These are phyloP conservation scores for Sporothrix pseudoabietina DNA, from an alignment of 2,329 filamentous ascomycete genomes.

Conservation along the genomic window DNA sequence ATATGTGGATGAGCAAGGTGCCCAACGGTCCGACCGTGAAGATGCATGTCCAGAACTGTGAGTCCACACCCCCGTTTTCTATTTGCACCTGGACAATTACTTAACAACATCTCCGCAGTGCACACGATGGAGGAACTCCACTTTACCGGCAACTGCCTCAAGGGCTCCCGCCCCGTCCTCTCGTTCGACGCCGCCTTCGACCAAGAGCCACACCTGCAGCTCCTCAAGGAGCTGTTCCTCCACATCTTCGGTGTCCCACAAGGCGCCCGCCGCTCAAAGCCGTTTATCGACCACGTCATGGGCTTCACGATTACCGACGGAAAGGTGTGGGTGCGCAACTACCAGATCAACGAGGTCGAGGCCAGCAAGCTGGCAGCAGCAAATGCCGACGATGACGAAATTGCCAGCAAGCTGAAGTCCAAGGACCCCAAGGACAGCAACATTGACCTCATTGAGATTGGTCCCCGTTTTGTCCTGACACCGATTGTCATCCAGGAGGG, in stretches of 20 bases:
- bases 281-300: slow-evolving; percentile 95
- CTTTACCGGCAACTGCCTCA: slow-evolving; percentile 95
- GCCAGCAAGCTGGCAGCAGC: slow-evolving; percentile 51
- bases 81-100: too few species aligned
- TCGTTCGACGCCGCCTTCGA: slow-evolving; percentile 91
- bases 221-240: slow-evolving; percentile 87
- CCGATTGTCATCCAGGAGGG: slow-evolving; percentile 95
- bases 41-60: slow-evolving; percentile 76
- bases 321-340: slow-evolving; percentile 95
- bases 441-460: slow-evolving; percentile 86
- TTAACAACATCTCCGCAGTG: slow-evolving; percentile 50
- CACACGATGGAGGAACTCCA: slow-evolving; percentile 97
- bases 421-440: slow-evolving; percentile 67
- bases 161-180: slow-evolving; percentile 86
- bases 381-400: slow-evolving; percentile 27
- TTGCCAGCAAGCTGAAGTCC: slow-evolving; percentile 48
- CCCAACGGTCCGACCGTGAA: slow-evolving; percentile 70
- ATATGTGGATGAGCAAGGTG: slow-evolving; percentile 88
- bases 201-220: slow-evolving; percentile 72
- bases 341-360: slow-evolving; percentile 87
- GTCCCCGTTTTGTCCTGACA: slow-evolving; percentile 87
- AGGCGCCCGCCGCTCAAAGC: slow-evolving; percentile 84
- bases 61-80: slow-evolving; percentile 36
- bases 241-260: slow-evolving; percentile 93
- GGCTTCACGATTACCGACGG: slow-evolving; percentile 87